Percentiles rank a stretch among this genome's conserved stretches.
phyloP scores from a whole-genome alignment of 495 filamentous ascomycete genomes.

The Aspergillus diversus region DNA sequence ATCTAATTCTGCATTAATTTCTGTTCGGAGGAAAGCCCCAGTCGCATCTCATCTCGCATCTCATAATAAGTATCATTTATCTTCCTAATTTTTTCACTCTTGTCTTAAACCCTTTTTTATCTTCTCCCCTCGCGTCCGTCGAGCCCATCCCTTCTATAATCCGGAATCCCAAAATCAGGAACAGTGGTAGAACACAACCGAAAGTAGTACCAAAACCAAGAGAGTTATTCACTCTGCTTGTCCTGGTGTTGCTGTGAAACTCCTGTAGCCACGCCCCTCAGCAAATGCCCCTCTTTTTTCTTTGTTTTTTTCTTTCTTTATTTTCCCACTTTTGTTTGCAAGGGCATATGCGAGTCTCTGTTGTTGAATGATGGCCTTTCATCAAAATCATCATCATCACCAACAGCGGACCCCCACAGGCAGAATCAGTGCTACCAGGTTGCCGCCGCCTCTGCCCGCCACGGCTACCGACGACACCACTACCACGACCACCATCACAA shows the following conservation, averaged over 20 bases:
- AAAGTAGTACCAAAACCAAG: neutral
- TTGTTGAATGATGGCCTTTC: constrained; percentile 6
- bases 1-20: constrained; percentile 3
- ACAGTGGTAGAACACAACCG: no score
- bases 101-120: no score
- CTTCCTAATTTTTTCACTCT: neutral
- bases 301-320: neutral
- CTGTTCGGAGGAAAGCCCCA: neutral
- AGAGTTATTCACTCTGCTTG: neutral
- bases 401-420: constrained; percentile 29
- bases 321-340: constrained; percentile 1
- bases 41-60: neutral
- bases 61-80: neutral
- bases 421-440: constrained; percentile 28
- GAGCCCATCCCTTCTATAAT: no score
- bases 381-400: constrained; percentile 14
- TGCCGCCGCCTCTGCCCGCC: constrained; percentile 26
- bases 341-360: constrained; percentile 1
- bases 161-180: no score
- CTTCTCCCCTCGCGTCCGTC: no score
- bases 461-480: constrained; percentile 21
- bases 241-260: neutral
- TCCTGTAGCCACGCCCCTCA: neutral
- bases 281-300: neutral
- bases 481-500: constrained; percentile 4